Evolutionary conservation across 768 basidiomycete genomes (phyloP), one percentile per base, ranked within the genome.

Genomic region (Termitomyces sp.): DNA sequence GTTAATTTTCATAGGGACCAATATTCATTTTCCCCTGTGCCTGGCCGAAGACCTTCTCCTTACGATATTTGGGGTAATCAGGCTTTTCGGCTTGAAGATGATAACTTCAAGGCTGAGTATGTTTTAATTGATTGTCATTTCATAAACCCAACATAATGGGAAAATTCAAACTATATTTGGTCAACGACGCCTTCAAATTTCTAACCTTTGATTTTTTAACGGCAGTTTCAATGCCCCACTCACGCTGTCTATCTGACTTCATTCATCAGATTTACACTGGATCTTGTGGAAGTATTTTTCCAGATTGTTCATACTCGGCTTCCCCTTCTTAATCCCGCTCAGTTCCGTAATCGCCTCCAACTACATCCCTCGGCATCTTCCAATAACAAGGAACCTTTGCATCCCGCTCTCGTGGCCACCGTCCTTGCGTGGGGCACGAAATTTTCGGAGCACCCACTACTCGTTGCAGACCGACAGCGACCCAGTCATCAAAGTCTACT

Each of bases 261-360:
- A 66, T 65, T 60, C 51, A 56, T 60, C 51, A 97, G 95, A 74
- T 92, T 98, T 69, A 90, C 94, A 3, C 85, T 90, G 56, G 94
- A 98, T 76, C 87, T 97, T 57, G 87, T 96, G 69, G 94, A 97
- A 75, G 93, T 96, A 49, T 98, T 89, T 77, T 96, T 96, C 72
- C 92, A 96, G 73, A 91, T 92, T 62, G 90, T 92, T 45, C 94
- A 96, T 73, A 89, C 91, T 31, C 87, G 95, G 59, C 80, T 92
- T 60, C 94, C 95, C 54, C 83, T 95, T 55, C 85, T 96, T 72
- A 91, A 94, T 76, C 92, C 92, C 60, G 77, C 83, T 31, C 85
- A 88, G 66, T 93, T 96, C 73, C 89, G 92, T 60, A 81, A 80
- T 47, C 87, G 88, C 17, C 81, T 95, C 59, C 81, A 83, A 63